Percentiles rank a stretch among this genome's conserved stretches.
These are phyloP conservation scores for Cunninghamia lanceolata DNA, from an alignment of 75 land plant genomes.

Conservation along the genomic window DNA sequence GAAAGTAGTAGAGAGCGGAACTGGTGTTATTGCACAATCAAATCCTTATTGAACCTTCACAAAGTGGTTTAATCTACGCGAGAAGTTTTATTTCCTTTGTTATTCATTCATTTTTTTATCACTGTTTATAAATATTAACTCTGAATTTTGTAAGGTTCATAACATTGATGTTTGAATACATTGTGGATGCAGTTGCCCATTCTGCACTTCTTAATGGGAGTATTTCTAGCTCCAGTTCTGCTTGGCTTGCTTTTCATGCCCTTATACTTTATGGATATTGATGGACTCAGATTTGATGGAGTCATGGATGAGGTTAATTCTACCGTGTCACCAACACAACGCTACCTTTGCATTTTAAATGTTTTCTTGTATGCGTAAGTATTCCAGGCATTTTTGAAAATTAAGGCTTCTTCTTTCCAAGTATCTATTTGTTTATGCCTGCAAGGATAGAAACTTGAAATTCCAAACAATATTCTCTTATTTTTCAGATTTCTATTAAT, in stretches of 20 bases:
- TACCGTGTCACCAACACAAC: conserved; percentile 16
- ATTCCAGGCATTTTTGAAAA: background rate
- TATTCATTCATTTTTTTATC: no score
- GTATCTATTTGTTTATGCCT: background rate
- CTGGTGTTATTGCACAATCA: background rate
- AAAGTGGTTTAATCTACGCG: background rate
- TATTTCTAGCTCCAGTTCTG: conserved; percentile 41
- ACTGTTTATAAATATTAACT: background rate
- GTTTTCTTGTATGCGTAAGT: conserved; percentile 53
- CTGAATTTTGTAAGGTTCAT: background rate
- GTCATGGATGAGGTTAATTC: background rate
- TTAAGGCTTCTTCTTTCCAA: background rate
- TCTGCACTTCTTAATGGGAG: conserved; percentile 34
- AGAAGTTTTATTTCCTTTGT: background rate
- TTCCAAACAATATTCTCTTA: background rate
- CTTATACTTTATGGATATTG: conserved; percentile 33
- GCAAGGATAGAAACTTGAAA: background rate
- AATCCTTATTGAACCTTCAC: background rate
- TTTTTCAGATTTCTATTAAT: background rate
- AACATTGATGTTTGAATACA: background rate
- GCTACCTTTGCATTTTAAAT: conserved; percentile 23
- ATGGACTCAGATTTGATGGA: conserved; percentile 37
- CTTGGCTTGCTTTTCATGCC: conserved; percentile 42
- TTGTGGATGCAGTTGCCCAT: conserved; percentile 42
- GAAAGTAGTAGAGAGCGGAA: background rate